phyloP scores from a whole-genome alignment of 192 early-diverging fungal genomes.

The Piromyces finnis region DNA sequence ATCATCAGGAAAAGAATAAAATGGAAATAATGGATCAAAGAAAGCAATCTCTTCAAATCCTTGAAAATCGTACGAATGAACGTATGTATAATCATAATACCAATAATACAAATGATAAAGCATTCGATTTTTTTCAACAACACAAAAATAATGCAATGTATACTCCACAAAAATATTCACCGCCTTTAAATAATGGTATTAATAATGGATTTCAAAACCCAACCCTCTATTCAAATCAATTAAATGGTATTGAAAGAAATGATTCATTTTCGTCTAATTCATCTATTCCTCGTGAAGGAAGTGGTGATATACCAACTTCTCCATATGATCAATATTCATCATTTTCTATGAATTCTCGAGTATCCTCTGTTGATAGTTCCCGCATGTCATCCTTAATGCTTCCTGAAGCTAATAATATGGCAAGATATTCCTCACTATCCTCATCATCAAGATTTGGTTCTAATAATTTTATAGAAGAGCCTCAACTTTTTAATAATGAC shows the following conservation, averaged over 20 bases:
- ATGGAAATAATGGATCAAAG: not conserved
- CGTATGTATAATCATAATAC: not conserved
- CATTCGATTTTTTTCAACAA: not conserved
- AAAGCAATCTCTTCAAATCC: not conserved
- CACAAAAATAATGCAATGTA: not conserved
- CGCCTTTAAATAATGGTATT: not conserved
- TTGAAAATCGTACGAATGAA: not conserved
- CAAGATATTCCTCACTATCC: not conserved
- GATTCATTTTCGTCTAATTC: not conserved
- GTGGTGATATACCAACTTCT: not conserved
- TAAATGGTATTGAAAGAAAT: not conserved
- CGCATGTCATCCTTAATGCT: not conserved
- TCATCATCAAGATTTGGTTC: not conserved
- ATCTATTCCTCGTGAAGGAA: not conserved
- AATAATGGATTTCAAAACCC: not conserved
- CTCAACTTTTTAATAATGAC: not conserved
- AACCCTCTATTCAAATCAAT: not conserved
- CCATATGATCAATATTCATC: not conserved
- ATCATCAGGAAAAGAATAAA: not conserved
- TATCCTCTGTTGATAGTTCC: not conserved
- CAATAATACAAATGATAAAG: not conserved
- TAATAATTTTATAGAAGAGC: not conserved
- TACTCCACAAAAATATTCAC: not conserved
- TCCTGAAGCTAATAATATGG: not conserved
- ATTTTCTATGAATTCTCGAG: not conserved